These are phyloP conservation scores for Yarrowia sp. DNA, from an alignment of 805 yeast genomes.

Conservation along the genomic window DNA sequence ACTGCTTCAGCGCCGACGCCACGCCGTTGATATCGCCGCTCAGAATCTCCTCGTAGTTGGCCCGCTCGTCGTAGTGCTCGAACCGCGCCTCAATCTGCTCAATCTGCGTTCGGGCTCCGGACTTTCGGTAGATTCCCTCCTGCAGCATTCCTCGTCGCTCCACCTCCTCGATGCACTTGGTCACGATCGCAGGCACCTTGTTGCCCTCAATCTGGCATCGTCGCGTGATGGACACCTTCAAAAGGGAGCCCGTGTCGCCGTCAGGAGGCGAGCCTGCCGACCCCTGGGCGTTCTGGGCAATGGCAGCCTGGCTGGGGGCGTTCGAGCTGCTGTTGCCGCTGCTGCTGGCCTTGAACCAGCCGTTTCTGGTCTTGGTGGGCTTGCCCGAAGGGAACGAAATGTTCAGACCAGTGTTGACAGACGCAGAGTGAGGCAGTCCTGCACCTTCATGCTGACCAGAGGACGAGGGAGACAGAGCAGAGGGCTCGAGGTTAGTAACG, in stretches of 20 bases:
- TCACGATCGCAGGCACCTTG: constrained; percentile 71
- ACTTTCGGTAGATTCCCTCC: constrained; percentile 91
- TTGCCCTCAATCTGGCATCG: constrained; percentile 69
- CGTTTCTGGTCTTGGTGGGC: constrained; percentile 37
- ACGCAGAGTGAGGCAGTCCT: constrained; percentile 9
- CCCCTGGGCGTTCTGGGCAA: constrained; percentile 40
- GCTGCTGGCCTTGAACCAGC: constrained; percentile 43
- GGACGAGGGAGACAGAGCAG: constrained; percentile 20
- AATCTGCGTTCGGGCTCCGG: constrained; percentile 79
- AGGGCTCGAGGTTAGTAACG: constrained; percentile 35
- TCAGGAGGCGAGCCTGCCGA: constrained; percentile 30
- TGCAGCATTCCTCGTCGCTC: constrained; percentile 74
- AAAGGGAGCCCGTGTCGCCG: constrained; percentile 47
- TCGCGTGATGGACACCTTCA: constrained; percentile 64
- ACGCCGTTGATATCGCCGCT: constrained; percentile 83
- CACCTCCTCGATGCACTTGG: constrained; percentile 75
- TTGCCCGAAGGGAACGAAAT: constrained; percentile 42
- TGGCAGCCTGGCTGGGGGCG: not conserved
- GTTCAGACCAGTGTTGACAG: constrained; percentile 41
- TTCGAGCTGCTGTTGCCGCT: not conserved
- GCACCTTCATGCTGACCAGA: constrained; percentile 11
- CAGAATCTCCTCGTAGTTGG: constrained; percentile 51
- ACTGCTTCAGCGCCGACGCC: constrained; percentile 85
- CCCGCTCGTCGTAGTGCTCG: constrained; percentile 51
- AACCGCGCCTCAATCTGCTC: constrained; percentile 55